Evolutionary conservation across 257 asterid genomes (phyloP).

Genomic region (Cinchona pubescens): DNA sequence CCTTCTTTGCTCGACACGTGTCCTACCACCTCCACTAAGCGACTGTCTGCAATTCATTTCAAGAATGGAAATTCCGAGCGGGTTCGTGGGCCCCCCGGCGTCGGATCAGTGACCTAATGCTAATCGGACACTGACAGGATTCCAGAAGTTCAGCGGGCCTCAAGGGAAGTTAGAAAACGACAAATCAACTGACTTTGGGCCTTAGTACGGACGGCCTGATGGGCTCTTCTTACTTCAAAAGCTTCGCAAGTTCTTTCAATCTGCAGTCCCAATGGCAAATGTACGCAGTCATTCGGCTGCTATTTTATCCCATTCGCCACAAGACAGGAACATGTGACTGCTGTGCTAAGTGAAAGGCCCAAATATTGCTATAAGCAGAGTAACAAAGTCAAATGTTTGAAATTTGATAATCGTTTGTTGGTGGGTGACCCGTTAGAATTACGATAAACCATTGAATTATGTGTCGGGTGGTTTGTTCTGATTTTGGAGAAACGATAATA

Average conservation of each 20-base stretch:
- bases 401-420: too few species aligned
- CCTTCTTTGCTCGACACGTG: background rate
- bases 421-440: too few species aligned
- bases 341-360: too few species aligned
- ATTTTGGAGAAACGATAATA: too few species aligned
- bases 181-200: conserved; percentile 27
- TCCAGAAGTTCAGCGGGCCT: conserved; percentile 19
- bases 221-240: conserved; percentile 15
- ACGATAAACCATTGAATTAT: too few species aligned
- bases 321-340: background rate
- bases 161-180: conserved; percentile 24
- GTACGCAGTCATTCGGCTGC: background rate
- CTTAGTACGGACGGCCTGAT: conserved; percentile 20
- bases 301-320: background rate
- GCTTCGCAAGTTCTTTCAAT: conserved; percentile 17
- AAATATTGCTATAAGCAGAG: too few species aligned
- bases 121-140: conserved; percentile 27
- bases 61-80: background rate
- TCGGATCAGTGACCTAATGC: background rate
- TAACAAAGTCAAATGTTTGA: too few species aligned
- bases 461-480: too few species aligned
- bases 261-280: conserved; percentile 20
- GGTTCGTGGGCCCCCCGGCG: conserved; percentile 8
- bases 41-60: background rate
- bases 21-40: background rate